These are phyloP conservation scores for Anastatica hierochuntica DNA, from an alignment of 345 rosid species.

Conservation along the genomic window DNA sequence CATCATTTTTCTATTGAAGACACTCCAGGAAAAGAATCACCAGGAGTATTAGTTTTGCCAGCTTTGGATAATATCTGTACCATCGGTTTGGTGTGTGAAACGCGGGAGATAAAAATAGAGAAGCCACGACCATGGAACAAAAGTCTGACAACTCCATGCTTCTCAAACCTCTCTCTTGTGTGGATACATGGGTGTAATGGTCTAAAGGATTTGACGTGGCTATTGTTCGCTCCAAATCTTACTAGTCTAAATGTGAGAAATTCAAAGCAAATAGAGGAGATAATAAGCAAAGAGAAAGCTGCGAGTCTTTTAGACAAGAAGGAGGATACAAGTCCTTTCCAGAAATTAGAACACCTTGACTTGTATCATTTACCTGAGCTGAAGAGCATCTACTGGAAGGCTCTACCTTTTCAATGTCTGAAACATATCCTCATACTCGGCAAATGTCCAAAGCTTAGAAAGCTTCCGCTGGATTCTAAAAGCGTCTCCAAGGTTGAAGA, in stretches of 20 bases:
- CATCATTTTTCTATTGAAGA: too few relatives aligned
- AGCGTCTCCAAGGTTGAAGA: neutral
- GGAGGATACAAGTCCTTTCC: too few relatives aligned
- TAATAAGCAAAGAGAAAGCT: neutral
- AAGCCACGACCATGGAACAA: too few relatives aligned
- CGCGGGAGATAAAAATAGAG: too few relatives aligned
- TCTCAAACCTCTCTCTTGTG: neutral
- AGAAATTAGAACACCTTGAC: rapidly evolving
- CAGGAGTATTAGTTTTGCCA: too few relatives aligned
- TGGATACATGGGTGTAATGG: neutral
- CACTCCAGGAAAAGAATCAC: too few relatives aligned
- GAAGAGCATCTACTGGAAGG: slow-evolving; percentile 7
- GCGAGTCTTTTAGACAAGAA: neutral
- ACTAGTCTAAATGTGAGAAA: neutral
- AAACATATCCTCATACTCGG: rapidly evolving
- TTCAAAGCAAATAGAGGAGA: neutral
- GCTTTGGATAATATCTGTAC: too few relatives aligned
- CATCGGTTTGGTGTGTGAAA: too few relatives aligned
- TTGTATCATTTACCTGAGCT: rapidly evolving
- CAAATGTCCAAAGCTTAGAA: neutral
- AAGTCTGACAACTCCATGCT: neutral
- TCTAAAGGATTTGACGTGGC: neutral
- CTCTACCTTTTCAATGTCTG: neutral
- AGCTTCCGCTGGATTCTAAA: slow-evolving; percentile 5
- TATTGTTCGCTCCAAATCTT: neutral